These are phyloP conservation scores for Cicer judaicum DNA, from an alignment of 306 rosid species.

Conservation along the genomic window DNA sequence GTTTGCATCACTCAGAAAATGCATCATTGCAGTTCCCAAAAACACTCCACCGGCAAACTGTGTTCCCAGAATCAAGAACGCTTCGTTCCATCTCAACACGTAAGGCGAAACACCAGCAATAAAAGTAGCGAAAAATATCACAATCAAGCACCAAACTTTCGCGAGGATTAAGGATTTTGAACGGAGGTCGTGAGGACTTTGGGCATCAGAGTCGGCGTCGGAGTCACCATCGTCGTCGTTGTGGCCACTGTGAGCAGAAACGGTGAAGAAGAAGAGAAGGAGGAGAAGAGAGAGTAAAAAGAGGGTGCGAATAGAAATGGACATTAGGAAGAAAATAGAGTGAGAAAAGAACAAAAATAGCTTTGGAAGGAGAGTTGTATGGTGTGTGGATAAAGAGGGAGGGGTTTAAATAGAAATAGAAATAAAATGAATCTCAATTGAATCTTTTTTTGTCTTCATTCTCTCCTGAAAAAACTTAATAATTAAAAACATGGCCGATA, in stretches of 20 bases:
- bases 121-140: conserved; percentile 67
- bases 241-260: conserved; percentile 62
- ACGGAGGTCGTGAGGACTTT: conserved; percentile 38
- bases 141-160: conserved; percentile 63
- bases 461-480: no score
- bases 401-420: background rate
- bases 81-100: conserved; percentile 71
- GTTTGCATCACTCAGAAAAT: conserved; percentile 74
- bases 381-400: background rate
- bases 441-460: background rate
- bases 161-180: conserved; percentile 57
- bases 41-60: conserved; percentile 84
- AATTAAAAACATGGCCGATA: background rate
- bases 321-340: conserved; percentile 8
- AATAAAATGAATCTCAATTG: background rate
- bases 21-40: conserved; percentile 82
- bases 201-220: background rate
- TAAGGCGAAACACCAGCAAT: conserved; percentile 68
- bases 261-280: conserved; percentile 50
- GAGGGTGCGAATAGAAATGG: conserved; percentile 13
- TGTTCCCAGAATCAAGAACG: conserved; percentile 70
- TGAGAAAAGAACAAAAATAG: background rate
- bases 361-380: background rate
- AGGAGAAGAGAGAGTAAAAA: conserved; percentile 22
- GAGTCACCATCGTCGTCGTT: conserved; percentile 31